Evolutionary conservation across 495 filamentous ascomycete genomes (phyloP), one percentile per base, ranked within the genome.

Genomic region (Daldinia bambusicola): DNA sequence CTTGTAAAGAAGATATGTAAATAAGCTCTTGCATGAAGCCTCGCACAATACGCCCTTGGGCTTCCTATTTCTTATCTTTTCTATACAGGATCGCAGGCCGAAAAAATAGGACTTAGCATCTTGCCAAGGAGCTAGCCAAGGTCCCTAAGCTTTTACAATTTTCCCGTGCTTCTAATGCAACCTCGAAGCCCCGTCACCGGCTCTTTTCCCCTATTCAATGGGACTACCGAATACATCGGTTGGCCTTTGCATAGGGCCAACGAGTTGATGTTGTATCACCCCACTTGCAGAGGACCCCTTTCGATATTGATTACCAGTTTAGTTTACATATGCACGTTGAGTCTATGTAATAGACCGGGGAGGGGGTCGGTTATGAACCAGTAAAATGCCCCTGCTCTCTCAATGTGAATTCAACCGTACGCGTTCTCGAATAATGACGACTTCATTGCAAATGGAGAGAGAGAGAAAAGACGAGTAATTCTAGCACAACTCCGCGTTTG

Each of bases 261-360:
- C 71, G 41, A 59, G 43, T 63, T 67, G 61, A 53, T 40, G 71
- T 63, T 63, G 63, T 64, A 57, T 18, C 63, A 70, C 67, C 55
- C 71, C 71, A 69, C 67, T 40, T 70, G 55, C 71, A 64, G 31
- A 55, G 67, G 66, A 63, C 71, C 64, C 70, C 52, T 50, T 50
- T 68, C 61, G 60, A 72, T 67, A 72, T 72, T 72, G 69, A 43
- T 41, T 67, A 30, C 60, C 60, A 34, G 63, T 61, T 66, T 63
- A 7, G 69, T 51, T 60, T 32, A 52, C 53, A 38, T 58, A 66
- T 63, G 57, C 52, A 57, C 50, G 56, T 61, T 48, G 30, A 41
- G 50, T 53, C 31, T 14, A 53, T 31, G 50, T 53, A 7, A 26
- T 53, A 48, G 43, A 48, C 50, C 50, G 30, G 3, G 40, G 57